Conservation (phyloP, 2,329 filamentous ascomycete species). For the Balansia obtecta region DNA sequence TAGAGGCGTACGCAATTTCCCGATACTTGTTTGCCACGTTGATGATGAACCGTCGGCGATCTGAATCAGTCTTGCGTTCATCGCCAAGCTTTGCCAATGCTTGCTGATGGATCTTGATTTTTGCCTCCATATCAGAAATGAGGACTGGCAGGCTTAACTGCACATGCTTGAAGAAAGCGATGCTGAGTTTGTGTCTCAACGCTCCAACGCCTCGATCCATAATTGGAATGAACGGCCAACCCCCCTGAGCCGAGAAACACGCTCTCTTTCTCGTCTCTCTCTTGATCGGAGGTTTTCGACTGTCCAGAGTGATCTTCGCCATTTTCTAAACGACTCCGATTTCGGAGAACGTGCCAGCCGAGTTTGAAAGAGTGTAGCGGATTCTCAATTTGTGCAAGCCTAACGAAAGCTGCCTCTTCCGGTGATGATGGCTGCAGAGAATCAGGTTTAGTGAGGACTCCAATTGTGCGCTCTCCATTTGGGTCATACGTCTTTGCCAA, state of each 20-base stretch:
- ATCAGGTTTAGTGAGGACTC: conserved; percentile 47
- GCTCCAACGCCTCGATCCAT: conserved; percentile 5
- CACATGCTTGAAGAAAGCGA: conserved; percentile 4
- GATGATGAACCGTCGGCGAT: background rate
- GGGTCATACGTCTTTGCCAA: conserved; percentile 30
- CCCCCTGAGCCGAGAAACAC: conserved; percentile 16
- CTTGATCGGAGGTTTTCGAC: background rate
- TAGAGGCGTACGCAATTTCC: background rate
- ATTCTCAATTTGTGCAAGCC: background rate
- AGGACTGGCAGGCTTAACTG: conserved; percentile 5
- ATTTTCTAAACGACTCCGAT: conserved; percentile 21
- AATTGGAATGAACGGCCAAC: conserved; percentile 10
- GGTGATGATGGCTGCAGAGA: conserved; percentile 23
- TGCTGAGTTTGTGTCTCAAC: conserved; percentile 7
- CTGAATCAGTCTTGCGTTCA: background rate
- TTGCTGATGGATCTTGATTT: conserved; percentile 2
- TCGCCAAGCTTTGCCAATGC: background rate
- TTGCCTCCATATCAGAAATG: conserved; percentile 5
- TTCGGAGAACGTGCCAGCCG: conserved; percentile 29
- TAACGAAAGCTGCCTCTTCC: conserved; percentile 12
- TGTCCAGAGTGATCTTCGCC: conserved; percentile 7
- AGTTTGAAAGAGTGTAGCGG: conserved; percentile 19
- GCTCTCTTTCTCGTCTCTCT: conserved; percentile 16
- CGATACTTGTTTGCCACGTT: background rate
- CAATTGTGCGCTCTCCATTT: conserved; percentile 33